phyloP scores from a whole-genome alignment of 129 eudicot genomes.

The Rutidosis leptorrhynchoides region DNA sequence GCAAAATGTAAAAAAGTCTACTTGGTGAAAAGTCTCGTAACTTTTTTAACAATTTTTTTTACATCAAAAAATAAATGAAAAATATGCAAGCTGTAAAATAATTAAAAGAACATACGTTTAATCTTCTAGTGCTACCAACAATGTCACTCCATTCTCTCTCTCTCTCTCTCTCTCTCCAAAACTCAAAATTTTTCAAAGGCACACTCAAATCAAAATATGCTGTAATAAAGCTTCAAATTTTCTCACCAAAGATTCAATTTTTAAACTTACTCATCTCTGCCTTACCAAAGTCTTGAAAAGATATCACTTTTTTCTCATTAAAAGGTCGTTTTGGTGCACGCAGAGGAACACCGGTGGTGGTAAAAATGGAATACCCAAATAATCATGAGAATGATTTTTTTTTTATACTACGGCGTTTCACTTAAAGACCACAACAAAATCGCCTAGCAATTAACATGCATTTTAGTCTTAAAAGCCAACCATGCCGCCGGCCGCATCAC shows the following conservation, averaged over 20 bases:
- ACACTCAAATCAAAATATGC: constrained; percentile 15
- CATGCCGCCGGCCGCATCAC: constrained; percentile 85
- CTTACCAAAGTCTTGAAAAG: background rate
- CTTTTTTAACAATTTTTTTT: background rate
- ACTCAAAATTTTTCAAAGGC: background rate
- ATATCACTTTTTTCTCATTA: no score
- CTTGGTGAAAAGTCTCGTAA: no score
- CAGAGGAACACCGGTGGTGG: constrained; percentile 87
- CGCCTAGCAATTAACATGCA: constrained; percentile 95
- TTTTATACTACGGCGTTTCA: constrained; percentile 32
- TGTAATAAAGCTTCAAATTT: background rate
- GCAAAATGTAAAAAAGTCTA: no score
- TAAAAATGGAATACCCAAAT: constrained; percentile 86
- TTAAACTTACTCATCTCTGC: no score
- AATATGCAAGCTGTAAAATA: constrained; percentile 44
- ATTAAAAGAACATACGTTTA: constrained; percentile 29
- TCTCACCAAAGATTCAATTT: background rate
- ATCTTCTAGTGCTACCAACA: no score
- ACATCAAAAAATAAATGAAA: background rate
- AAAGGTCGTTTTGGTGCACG: constrained; percentile 61
- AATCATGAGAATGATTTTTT: constrained; percentile 52
- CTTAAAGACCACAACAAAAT: constrained; percentile 51
- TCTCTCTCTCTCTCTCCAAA: background rate
- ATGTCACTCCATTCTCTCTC: constrained; percentile 1
- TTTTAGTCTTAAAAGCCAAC: constrained; percentile 77